A percentile compares a stretch with the other conserved stretches of the same genome.
Evolutionary conservation across 1,284 basidiomycete genomes (phyloP).

Genomic region (Fomitopsis schrenkii): DNA sequence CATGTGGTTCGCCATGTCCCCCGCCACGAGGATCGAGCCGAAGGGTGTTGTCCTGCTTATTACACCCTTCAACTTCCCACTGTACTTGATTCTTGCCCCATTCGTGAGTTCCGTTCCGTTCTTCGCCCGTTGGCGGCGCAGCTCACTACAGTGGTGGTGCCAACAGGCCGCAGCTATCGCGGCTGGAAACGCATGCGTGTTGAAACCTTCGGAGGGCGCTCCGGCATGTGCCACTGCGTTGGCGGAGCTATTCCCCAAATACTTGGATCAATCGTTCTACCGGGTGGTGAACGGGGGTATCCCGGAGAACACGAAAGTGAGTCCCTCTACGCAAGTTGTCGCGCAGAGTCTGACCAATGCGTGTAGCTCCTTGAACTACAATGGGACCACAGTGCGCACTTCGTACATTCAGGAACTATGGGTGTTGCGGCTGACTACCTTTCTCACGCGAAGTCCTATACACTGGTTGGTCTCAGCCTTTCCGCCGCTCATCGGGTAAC

Average conservation of each 20-base stretch:
- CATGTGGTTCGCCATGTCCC: slow-evolving; percentile 53
- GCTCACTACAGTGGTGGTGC: not conserved
- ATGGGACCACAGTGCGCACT: slow-evolving; percentile 77
- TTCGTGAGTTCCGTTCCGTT: slow-evolving; percentile 28
- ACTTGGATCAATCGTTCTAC: slow-evolving; percentile 71
- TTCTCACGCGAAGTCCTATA: slow-evolving; percentile 44
- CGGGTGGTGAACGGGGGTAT: slow-evolving; percentile 74
- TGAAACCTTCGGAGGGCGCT: slow-evolving; percentile 81
- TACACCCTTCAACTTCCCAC: slow-evolving; percentile 54
- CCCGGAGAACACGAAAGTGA: slow-evolving; percentile 66
- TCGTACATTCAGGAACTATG: not conserved
- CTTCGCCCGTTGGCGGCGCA: not conserved
- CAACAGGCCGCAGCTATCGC: slow-evolving; percentile 62
- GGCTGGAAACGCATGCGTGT: slow-evolving; percentile 67
- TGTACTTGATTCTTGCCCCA: slow-evolving; percentile 52
- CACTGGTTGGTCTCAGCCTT: slow-evolving; percentile 47
- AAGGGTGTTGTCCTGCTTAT: slow-evolving; percentile 74
- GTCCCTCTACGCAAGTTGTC: slow-evolving; percentile 1
- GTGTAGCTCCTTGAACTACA: slow-evolving; percentile 64
- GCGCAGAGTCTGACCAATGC: not conserved
- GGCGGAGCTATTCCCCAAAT: slow-evolving; percentile 73
- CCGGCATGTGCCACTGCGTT: slow-evolving; percentile 63
- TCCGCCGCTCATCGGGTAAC: no score
- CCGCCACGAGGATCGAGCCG: slow-evolving; percentile 68
- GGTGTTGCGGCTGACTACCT: not conserved